Evolutionary conservation across 352 stramenopile species (phyloP).

Genomic region (Phytophthora meadii): DNA sequence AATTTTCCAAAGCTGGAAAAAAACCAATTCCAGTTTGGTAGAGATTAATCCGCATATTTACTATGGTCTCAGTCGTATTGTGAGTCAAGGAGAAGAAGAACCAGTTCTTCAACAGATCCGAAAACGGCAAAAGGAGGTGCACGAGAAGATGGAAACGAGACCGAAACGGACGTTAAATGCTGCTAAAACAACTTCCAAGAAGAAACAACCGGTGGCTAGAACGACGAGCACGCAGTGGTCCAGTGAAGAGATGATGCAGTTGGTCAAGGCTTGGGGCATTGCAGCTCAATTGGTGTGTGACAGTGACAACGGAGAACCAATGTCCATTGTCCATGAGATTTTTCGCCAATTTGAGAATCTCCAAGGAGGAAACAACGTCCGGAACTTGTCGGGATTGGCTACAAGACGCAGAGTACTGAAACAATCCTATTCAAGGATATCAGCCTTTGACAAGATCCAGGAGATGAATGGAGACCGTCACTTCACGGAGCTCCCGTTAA

Average conservation of each 20-base stretch:
- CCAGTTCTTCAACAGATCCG: constrained; percentile 1
- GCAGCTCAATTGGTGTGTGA: constrained; percentile 30
- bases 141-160: constrained; percentile 19
- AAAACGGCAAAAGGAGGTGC: constrained; percentile 16
- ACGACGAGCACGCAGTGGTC: constrained; percentile 34
- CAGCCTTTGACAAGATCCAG: constrained; percentile 43
- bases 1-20: constrained; percentile 35
- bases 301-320: constrained; percentile 13
- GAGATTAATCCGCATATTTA: constrained; percentile 39
- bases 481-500: constrained; percentile 29
- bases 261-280: constrained; percentile 37
- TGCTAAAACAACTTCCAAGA: constrained; percentile 6
- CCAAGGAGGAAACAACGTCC: constrained; percentile 19
- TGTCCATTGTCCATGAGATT: constrained; percentile 44
- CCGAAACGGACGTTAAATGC: constrained; percentile 8
- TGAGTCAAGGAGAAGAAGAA: constrained; percentile 29
- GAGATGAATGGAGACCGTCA: constrained; percentile 36
- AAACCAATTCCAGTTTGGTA: constrained; percentile 39
- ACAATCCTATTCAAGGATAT: constrained; percentile 37
- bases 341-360: constrained; percentile 34
- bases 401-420: constrained; percentile 41
- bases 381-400: constrained; percentile 37
- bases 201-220: constrained; percentile 4
- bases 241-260: constrained; percentile 32
- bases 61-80: constrained; percentile 26